These are phyloP conservation scores for Oryza glumipatula DNA, from an alignment of 176 grass and related monocot species.

Conservation along the genomic window DNA sequence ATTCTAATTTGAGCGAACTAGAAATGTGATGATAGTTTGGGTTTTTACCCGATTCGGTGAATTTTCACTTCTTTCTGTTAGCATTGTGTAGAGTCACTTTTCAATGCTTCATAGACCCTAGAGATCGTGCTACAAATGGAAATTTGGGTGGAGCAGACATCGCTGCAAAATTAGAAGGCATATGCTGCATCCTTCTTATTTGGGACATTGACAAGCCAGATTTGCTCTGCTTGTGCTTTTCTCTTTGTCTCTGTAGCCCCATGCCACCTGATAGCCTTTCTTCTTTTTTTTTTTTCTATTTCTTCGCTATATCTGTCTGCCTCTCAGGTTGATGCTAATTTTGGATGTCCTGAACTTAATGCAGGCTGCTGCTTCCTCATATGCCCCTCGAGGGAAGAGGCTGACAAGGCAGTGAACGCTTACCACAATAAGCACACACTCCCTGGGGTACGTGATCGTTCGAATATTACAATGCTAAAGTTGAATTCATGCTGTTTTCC, in stretches of 20 bases:
- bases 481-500: neutral
- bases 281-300: neutral
- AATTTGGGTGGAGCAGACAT: neutral
- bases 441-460: constrained; percentile 72
- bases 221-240: neutral
- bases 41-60: too few relatives aligned
- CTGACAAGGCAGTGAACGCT: constrained; percentile 82
- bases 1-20: neutral
- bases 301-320: neutral
- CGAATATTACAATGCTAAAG: neutral
- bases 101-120: neutral
- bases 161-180: constrained; percentile 23
- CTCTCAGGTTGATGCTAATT: constrained; percentile 19
- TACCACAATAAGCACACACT: constrained; percentile 97
- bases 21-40: too few relatives aligned
- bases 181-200: neutral
- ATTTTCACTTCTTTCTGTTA: neutral
- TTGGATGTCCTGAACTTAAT: constrained; percentile 30
- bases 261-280: neutral
- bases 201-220: neutral
- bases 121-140: neutral
- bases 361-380: constrained; percentile 89
- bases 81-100: neutral
- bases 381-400: constrained; percentile 88
- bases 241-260: neutral